Percentiles rank a stretch among this genome's conserved stretches.
These are phyloP conservation scores for Cucurbita argyrosperma DNA, from an alignment of 306 rosid species.

Conservation along the genomic window DNA sequence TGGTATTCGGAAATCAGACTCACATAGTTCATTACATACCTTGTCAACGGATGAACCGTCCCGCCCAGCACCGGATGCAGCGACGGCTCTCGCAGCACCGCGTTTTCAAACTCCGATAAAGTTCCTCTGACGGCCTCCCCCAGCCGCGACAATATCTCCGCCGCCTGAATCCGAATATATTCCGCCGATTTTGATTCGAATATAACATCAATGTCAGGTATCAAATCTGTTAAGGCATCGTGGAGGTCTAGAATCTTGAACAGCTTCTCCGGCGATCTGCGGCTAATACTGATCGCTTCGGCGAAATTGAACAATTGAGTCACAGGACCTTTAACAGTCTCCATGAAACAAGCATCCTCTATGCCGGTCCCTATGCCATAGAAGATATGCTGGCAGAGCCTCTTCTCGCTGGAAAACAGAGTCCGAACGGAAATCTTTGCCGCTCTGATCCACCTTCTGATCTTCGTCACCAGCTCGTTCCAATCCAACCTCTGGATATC, in stretches of 20 bases:
- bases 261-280: slow-evolving; percentile 85
- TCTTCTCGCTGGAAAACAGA: slow-evolving; percentile 79
- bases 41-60: slow-evolving; percentile 87
- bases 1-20: slow-evolving; percentile 83
- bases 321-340: slow-evolving; percentile 84
- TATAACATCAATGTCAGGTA: slow-evolving; percentile 68
- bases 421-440: slow-evolving; percentile 72
- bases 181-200: slow-evolving; percentile 85
- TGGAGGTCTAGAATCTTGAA: slow-evolving; percentile 88
- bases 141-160: slow-evolving; percentile 75
- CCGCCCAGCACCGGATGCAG: slow-evolving; percentile 92
- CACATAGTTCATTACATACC: slow-evolving; percentile 94
- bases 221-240: slow-evolving; percentile 74
- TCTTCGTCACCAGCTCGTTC: slow-evolving; percentile 76
- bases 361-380: slow-evolving; percentile 62
- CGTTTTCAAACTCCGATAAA: slow-evolving; percentile 84
- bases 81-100: slow-evolving; percentile 81
- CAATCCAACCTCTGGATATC: slow-evolving; percentile 87
- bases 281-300: slow-evolving; percentile 78
- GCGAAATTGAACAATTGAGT: slow-evolving; percentile 87
- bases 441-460: slow-evolving; percentile 79
- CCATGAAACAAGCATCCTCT: slow-evolving; percentile 90
- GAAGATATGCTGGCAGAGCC: slow-evolving; percentile 74
- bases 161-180: slow-evolving; percentile 70
- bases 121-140: slow-evolving; percentile 96